Base-by-base conservation (phyloP, 2,329 filamentous ascomycete genomes). In the Fusarium sp. region DNA sequence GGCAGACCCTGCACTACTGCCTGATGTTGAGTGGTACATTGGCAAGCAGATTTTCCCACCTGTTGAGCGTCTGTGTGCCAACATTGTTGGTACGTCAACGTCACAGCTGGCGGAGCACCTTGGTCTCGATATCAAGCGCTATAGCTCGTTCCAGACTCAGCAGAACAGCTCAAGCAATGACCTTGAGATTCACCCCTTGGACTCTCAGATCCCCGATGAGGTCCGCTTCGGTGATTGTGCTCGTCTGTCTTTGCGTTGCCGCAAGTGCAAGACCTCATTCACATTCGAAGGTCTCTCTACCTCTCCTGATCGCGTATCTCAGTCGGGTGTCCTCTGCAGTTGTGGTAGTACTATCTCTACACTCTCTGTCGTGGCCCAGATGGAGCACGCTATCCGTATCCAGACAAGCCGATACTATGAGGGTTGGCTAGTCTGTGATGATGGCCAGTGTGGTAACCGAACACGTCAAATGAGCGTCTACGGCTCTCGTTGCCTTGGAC, bases 21-120 rank as follows among this genome's bases (percentile, higher is more conserved):
- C 94, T 4, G 96, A 99, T 76, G 88, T 98, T n/a, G 96, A 99
- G 77, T 98, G 94, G 88, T 99, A 99, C 79, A 89, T 99, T 38
- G 92, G 93, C 83, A 99, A 99, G 84, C 96, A 99, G 80, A 98
- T 99, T 62, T 93, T 99, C 81, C 96, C 96, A 13, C 96, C 96
- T 0, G 96, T 99, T 26, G 96, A 99, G 82, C 93, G 96, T 86
- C 90, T 99, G 23, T 99, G 96, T 78, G 96, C 95, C 65, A 97
- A 97, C 63, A 98, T 99, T 75, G 89, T 89, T 16, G 96, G 96
- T 62, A 99, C 96, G 3, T 97, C 97, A 68, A 92, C 95, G 10
- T 89, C 93, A 3, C 91, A 94, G 69, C 87, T 99, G 12, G 96
- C 96, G 3, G 94, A 98, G 77, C 97, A 96, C 78, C 88, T 99